Base-by-base conservation (phyloP, 176 grass and related monocot species). In the Rhipidocladum racemiflorum region DNA sequence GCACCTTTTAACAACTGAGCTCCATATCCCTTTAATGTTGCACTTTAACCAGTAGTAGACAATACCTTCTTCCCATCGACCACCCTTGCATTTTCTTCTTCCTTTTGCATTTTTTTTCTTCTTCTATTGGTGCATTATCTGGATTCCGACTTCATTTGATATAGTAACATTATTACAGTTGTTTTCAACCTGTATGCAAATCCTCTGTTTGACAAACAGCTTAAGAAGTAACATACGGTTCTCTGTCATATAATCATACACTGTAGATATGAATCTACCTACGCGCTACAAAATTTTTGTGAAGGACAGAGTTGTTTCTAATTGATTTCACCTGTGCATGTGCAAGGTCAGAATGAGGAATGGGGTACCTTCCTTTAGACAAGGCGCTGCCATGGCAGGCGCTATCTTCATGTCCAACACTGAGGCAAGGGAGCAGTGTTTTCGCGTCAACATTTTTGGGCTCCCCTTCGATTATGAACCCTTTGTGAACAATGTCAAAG, bases 331-430 rank as follows among this genome's bases (percentile, higher is more conserved):
- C 27, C 20, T 27, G 48, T 67, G 25, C 38, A 3, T 75, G 64
- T 27, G 50, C 85, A 86, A 83, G 79, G 61, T 67, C 70, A 48
- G 54, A 79, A 91, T 90, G 91, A 84, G 68, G 74, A 21, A 30
- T 0, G 32, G 35, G 23, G 50, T 50, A 6, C 54, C 61, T 6
- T 89, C 70, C 0, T 50, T 70, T 39, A 44, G 76, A 5, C 2
- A 55, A 15, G 65, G 70, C 4, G 40, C 84, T 29, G 27, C 23
- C 36, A 89, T 88, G 82, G 82, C 44, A 10, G 91, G 91, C 9
- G 91, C 88, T 18, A 91, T 94, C 54, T 94, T 94, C 89, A 91
- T 94, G 74, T 91, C 83, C 70, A 94, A 94, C 82, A 87, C 65
- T 12, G 0, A 55, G 27, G 89, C 91, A 9, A 86, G 88, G 81